Conservation (phyloP, 2,329 filamentous ascomycete species). For the Penicillium sp. region DNA sequence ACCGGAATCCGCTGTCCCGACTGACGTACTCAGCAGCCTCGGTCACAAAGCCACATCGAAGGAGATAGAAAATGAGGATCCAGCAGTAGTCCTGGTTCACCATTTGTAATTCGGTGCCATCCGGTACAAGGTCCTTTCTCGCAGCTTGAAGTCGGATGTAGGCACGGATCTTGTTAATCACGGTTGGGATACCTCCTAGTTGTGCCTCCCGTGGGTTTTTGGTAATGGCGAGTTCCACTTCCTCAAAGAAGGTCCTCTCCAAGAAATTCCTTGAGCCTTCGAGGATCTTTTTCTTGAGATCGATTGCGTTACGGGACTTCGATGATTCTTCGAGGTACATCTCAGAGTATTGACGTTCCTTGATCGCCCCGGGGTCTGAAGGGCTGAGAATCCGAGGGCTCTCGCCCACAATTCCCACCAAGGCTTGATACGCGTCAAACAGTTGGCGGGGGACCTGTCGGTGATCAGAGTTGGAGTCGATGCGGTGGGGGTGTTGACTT, state of each 20-base stretch:
- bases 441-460: constrained; percentile 69
- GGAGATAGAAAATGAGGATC: constrained; percentile 89
- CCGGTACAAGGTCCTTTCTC: constrained; percentile 80
- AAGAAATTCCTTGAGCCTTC: constrained; percentile 76
- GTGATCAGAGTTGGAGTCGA: constrained; percentile 16
- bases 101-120: constrained; percentile 77
- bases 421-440: constrained; percentile 77
- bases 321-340: constrained; percentile 76
- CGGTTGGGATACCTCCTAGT: constrained; percentile 83
- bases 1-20: constrained; percentile 77
- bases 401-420: constrained; percentile 78
- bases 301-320: constrained; percentile 63
- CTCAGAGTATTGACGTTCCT: constrained; percentile 72
- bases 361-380: constrained; percentile 65
- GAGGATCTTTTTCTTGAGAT: constrained; percentile 76
- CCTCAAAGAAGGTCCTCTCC: constrained; percentile 76
- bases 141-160: constrained; percentile 81
- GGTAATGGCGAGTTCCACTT: constrained; percentile 74
- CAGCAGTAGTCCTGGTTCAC: constrained; percentile 83
- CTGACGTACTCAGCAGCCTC: constrained; percentile 88
- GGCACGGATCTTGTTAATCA: constrained; percentile 86
- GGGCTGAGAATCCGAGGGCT: constrained; percentile 60
- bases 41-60: constrained; percentile 78
- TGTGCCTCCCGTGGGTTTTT: constrained; percentile 87
- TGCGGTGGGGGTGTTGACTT: constrained; percentile 26